Evolutionary conservation across 2,329 filamentous ascomycete genomes (phyloP), one percentile per base, ranked within the genome.

Genomic region (Epichloe amarillans): DNA sequence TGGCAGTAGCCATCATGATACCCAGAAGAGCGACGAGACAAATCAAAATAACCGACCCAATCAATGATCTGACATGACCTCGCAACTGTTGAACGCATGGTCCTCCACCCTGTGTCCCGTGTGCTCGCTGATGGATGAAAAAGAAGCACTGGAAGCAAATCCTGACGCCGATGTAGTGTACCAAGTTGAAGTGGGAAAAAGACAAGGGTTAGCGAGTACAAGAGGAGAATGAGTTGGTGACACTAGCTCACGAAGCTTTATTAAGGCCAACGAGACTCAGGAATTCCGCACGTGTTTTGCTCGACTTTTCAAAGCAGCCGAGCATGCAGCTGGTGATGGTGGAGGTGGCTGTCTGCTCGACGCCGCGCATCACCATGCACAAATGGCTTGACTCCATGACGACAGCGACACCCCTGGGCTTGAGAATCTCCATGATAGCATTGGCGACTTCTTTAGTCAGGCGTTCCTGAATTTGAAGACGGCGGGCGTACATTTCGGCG

Each of bases 361-460:
- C 91, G n/a, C 93, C 93, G 45, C 93, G 82, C 90, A 96, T 97
- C 15, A 95, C 89, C 91, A 97, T 98, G 74, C 93, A 98, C 45
- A 97, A 73, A 70, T 98, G 93, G 62, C 82, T 90, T 14, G 88
- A 94, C 64, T 98, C 93, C 84, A 98, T 95, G 53, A 98, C 91
- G 2, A 98, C 93, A 19, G 88, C 91, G 2, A 98, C 91, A 45
- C 93, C 93, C 64, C 94, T 88, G 2, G 93, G 93, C 65, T 94
- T 86, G 46, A 98, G 76, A 12, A 97, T 83, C 62, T 97, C 90
- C 64, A 89, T 89, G 55, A 98, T 84, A 15, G 93, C 91, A 55
- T 95, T 80, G 19, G 93, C 93, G 14, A 98, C 90, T 66, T 98
- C 90, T 66, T 94, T 95, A 23, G 93, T 98, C 36, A 98, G 76